phyloP scores from a whole-genome alignment of 2,329 filamentous ascomycete species.

The Penicillium sp. region DNA sequence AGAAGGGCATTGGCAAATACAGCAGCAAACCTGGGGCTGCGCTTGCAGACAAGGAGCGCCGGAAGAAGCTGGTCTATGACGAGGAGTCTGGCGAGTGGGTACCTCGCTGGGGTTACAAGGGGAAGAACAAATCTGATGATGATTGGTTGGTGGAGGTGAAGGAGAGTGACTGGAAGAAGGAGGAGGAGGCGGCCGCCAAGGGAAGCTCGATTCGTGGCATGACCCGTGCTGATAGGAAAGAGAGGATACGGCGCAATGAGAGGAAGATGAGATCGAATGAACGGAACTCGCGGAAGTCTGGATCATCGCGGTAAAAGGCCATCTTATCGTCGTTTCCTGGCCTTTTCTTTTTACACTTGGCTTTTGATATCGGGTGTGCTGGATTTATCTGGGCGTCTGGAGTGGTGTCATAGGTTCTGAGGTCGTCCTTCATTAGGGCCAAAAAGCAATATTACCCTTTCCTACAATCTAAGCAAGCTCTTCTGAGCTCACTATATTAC shows the following conservation, averaged over 20 bases:
- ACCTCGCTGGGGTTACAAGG: constrained; percentile 93
- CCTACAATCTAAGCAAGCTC: constrained; percentile 12
- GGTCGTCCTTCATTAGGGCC: constrained; percentile 17
- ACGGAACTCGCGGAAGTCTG: constrained; percentile 50
- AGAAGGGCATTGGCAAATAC: constrained; percentile 88
- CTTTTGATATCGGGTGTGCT: constrained; percentile 25
- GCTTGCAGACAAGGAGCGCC: constrained; percentile 69
- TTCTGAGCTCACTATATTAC: neutral
- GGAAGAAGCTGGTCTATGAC: constrained; percentile 78
- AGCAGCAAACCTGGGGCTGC: constrained; percentile 65
- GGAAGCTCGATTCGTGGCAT: constrained; percentile 69
- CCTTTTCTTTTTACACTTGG: constrained; percentile 4
- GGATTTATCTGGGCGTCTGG: constrained; percentile 32
- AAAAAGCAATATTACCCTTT: constrained; percentile 24
- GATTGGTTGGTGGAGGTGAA: constrained; percentile 95
- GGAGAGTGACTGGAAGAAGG: constrained; percentile 72
- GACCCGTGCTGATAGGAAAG: constrained; percentile 70
- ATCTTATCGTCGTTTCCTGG: constrained; percentile 20
- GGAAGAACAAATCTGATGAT: constrained; percentile 78
- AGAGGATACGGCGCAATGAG: constrained; percentile 67
- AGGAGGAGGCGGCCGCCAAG: constrained; percentile 59
- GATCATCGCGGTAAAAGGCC: constrained; percentile 27
- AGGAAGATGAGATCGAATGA: constrained; percentile 71
- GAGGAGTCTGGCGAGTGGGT: constrained; percentile 86
- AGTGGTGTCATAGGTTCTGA: constrained; percentile 29